A percentile compares a stretch with the other conserved stretches of the same genome.
Evolutionary conservation across 2,329 filamentous ascomycete species (phyloP).

Genomic region (Pseudogymnoascus sp.): DNA sequence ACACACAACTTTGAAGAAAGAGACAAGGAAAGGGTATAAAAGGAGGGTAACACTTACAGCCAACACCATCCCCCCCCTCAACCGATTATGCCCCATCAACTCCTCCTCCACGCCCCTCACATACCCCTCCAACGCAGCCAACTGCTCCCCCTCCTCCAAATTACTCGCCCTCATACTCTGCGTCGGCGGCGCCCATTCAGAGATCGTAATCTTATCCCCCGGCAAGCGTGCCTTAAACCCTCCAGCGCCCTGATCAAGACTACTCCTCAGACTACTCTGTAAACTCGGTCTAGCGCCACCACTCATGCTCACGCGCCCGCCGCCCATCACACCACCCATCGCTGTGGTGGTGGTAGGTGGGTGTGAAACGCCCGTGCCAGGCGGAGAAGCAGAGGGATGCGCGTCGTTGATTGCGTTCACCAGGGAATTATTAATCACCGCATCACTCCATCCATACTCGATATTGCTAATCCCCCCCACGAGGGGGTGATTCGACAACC

Average conservation of each 20-base stretch:
- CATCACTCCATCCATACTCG: slow-evolving; percentile 93
- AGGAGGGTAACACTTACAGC: no score
- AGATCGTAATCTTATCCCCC: slow-evolving; percentile 74
- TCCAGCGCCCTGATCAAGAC: slow-evolving; percentile 38
- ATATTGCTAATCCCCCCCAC: slow-evolving; percentile 92
- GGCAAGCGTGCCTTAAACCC: slow-evolving; percentile 52
- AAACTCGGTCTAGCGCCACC: slow-evolving; percentile 40
- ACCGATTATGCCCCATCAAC: slow-evolving; percentile 75
- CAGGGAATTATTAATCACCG: slow-evolving; percentile 51
- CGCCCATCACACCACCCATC: neutral
- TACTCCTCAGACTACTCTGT: slow-evolving; percentile 54
- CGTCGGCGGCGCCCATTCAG: slow-evolving; percentile 81
- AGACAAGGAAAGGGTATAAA: no score
- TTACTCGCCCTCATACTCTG: slow-evolving; percentile 84
- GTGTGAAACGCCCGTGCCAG: slow-evolving; percentile 12
- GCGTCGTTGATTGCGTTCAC: slow-evolving; percentile 46
- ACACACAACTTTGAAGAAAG: no score
- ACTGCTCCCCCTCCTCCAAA: slow-evolving; percentile 71
- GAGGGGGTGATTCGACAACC: slow-evolving; percentile 86
- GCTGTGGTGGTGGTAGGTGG: slow-evolving; percentile 21
- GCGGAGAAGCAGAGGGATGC: slow-evolving; percentile 20
- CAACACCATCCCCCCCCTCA: slow-evolving; percentile 78
- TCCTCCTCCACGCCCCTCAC: slow-evolving; percentile 82
- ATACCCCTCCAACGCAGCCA: slow-evolving; percentile 65
- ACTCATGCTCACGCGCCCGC: slow-evolving; percentile 27